Base-by-base conservation (phyloP, 1,284 basidiomycete genomes). In the Dichomitus squalens region DNA sequence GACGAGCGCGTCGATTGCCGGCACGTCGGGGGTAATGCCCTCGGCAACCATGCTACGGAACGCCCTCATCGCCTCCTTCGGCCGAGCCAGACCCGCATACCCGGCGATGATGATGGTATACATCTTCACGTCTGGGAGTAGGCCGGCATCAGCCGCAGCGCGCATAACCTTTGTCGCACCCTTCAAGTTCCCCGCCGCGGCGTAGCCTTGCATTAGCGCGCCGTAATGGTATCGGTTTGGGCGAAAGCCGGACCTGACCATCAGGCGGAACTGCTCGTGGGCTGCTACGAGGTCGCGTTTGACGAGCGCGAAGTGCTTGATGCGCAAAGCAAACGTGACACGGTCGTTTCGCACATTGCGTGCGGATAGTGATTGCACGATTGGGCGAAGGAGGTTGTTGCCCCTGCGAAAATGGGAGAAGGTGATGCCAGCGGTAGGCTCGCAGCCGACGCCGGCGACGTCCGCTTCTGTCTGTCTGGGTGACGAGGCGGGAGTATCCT, bases 71-170 rank as follows among this genome's bases (percentile, higher is more conserved):
- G 88, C 87, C 20, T 72, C 67, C 3, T 73, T 71, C 7, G 88
- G 80, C 38, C 84, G 74, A n/a, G 81, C 79, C 56, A 75, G 75
- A 34, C 82, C 81, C 18, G 82, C 87, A 69, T 87, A 81, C 2
- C 86, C 88, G 27, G 76, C 75, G 59, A 92, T 85, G 62, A 92
- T 77, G 60, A 87, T 85, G 20, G 90, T 92, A 74, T 84, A 88
- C 80, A 89, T 83, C 49, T 85, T 79, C 18, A 82, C 79, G 63
- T 84, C 83, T 16, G 83, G 80, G 36, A 73, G 71, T 49, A 86
- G 69, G 16, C 84, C 84, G 4, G 77, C 74, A 40, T 73, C 68
- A 41, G 70, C 66, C 29, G 86, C 84, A 16, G 79, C 70, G 53
- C 70, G 71, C 75, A 92, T 77, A 47, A 85, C 72, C 47, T 76